A percentile compares a stretch with the other conserved stretches of the same genome.
phyloP scores from a whole-genome alignment of 2,329 filamentous ascomycete species.

The Ceratocystis cubensis region DNA sequence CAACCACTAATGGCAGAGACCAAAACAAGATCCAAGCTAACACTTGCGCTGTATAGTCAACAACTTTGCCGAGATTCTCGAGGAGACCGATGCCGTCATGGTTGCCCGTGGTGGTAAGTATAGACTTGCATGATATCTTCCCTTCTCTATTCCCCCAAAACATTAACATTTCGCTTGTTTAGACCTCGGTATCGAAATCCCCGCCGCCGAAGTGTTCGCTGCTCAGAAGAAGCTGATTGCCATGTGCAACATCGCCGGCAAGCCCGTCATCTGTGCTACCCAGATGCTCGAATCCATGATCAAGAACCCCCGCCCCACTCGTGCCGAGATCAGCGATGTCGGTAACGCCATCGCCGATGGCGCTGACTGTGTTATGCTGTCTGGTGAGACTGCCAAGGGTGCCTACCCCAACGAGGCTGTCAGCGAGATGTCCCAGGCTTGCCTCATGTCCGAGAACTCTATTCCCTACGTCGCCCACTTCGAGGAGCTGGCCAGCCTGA shows the following conservation, averaged over 20 bases:
- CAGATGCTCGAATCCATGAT: constrained; percentile 99
- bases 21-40: constrained; percentile 11
- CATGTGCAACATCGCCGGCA: constrained; percentile 98
- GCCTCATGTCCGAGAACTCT: constrained; percentile 89
- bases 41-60: constrained; percentile 42
- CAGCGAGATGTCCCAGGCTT: constrained; percentile 96
- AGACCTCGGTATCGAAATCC: constrained; percentile 85
- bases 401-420: constrained; percentile 87
- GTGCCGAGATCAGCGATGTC: constrained; percentile 96
- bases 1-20: not conserved
- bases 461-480: constrained; percentile 96
- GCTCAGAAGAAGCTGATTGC: constrained; percentile 99
- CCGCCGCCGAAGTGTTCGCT: constrained; percentile 94
- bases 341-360: constrained; percentile 94
- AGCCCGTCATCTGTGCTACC: constrained; percentile 96
- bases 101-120: constrained; percentile 70
- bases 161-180: too few species aligned
- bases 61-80: constrained; percentile 96
- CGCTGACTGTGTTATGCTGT: constrained; percentile 99
- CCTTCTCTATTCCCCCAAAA: not conserved
- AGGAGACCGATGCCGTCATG: constrained; percentile 98
- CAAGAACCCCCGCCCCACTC: constrained; percentile 96
- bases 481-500: constrained; percentile 80
- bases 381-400: constrained; percentile 97
- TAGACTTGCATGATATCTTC: not conserved